phyloP scores from a whole-genome alignment of 371 early-diverging fungal genomes.

The Thermomucor indicae-seudaticae region DNA sequence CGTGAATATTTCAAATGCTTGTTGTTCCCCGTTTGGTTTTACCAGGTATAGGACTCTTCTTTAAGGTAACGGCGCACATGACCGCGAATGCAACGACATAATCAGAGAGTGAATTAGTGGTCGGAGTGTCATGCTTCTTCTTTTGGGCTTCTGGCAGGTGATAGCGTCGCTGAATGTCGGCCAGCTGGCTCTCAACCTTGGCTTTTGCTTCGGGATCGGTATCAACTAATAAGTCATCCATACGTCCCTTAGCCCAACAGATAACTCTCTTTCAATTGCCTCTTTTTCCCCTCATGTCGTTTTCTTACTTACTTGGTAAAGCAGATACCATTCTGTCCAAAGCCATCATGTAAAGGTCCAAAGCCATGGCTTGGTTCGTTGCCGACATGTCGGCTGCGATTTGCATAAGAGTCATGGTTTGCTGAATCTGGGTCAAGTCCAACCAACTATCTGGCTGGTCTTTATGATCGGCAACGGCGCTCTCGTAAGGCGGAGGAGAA shows the following conservation, averaged over 20 bases:
- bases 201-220: slow-evolving; percentile 39
- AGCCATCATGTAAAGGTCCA: slow-evolving; percentile 51
- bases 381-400: slow-evolving; percentile 46
- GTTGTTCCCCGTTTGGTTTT: too few relatives aligned
- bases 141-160: slow-evolving; percentile 1
- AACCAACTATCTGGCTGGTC: too few relatives aligned
- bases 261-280: background rate
- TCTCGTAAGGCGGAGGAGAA: too few relatives aligned
- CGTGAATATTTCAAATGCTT: too few relatives aligned
- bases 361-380: slow-evolving; percentile 35
- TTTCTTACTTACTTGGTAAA: slow-evolving; percentile 41
- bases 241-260: background rate
- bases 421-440: too few relatives aligned
- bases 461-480: too few relatives aligned
- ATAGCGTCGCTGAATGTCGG: slow-evolving; percentile 17
- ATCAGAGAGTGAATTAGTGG: slow-evolving; percentile 30
- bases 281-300: background rate
- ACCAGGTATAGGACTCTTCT: slow-evolving; percentile 64
- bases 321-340: slow-evolving; percentile 44
- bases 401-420: slow-evolving; percentile 42
- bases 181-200: slow-evolving; percentile 32
- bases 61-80: slow-evolving; percentile 53
- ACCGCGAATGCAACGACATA: slow-evolving; percentile 50
- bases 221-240: slow-evolving; percentile 28
- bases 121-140: background rate